Base-by-base conservation (phyloP, 139 green algal species). In the Chlamydomonas sp. region DNA sequence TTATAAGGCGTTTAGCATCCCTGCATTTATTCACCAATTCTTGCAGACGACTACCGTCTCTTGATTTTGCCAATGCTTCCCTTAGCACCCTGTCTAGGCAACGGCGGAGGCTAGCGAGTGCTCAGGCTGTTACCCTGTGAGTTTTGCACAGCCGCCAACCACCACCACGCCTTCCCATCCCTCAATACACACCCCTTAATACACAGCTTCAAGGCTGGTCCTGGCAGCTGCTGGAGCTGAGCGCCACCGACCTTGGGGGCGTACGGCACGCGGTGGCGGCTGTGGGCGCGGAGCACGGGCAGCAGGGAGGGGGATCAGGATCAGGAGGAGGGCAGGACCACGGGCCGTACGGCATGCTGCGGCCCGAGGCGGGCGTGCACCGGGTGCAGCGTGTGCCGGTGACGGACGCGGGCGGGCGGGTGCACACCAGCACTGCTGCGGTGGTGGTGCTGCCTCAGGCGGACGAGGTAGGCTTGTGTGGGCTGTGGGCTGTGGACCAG, bases 361-460 rank as follows among this genome's bases (percentile, higher is more conserved):
- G 97, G 85, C 97, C 89, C 64, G 98, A 99, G 93, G 93, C 90
- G 31, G 98, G 98, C 5, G 96, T 99, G 74, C 98, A 99, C 88
- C 91, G 98, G 6, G 98, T 99, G 69, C 93, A 99, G 93, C 93
- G 97, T 1, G 98, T 99, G 57, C 98, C 98, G 0, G 92, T 88
- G 1, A 99, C 97, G 8, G 98, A 99, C 83, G 94, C 90, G 2
- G 79, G 90, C 31, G 98, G 98, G 0, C 92, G 97, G 1, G 89
- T 99, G 73, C 98, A 99, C 91, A 99, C 98, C 3, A 98, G 95
- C 78, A 98, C 98, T 2, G 97, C 96, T 4, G 97, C 94, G 8
- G 96, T 99, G 18, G 95, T 94, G 8, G 94, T 98, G 60, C 90
- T 99, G 90, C 94, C 96, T 1, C 92, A 99, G 81, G 96, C 95